A percentile compares a stretch with the other conserved stretches of the same genome.
These are phyloP conservation scores for Fusarium sacchari DNA, from an alignment of 2,329 filamentous ascomycete species.

Conservation along the genomic window DNA sequence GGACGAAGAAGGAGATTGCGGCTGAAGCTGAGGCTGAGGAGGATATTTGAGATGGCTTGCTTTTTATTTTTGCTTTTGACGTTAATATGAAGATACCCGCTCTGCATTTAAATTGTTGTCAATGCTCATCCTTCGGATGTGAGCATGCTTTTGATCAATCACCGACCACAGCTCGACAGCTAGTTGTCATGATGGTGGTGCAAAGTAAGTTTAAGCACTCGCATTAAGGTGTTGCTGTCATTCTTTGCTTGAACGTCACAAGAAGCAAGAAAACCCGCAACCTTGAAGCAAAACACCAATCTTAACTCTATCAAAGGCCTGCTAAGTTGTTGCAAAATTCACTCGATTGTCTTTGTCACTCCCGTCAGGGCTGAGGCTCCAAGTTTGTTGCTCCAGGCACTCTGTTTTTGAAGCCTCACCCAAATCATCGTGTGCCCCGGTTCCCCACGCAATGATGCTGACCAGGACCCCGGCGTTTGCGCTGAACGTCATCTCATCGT, in stretches of 20 bases:
- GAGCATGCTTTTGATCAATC: neutral
- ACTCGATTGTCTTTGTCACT: neutral
- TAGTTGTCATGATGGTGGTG: neutral
- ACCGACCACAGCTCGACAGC: neutral
- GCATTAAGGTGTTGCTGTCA: neutral
- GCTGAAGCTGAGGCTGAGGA: slow-evolving; percentile 17
- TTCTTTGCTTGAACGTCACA: neutral
- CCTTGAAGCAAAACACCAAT: neutral
- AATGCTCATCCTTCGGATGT: neutral
- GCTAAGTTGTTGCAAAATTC: neutral
- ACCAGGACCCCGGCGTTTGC: slow-evolving; percentile 41
- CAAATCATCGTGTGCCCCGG: slow-evolving; percentile 20
- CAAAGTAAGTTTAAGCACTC: neutral
- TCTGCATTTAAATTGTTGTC: neutral
- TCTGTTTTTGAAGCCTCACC: neutral
- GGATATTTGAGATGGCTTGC: neutral
- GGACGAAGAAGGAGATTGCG: slow-evolving; percentile 40
- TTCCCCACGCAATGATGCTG: slow-evolving; percentile 42
- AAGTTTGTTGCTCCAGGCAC: neutral
- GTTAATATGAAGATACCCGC: slow-evolving; percentile 33
- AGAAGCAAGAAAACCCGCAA: neutral
- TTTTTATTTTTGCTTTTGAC: neutral
- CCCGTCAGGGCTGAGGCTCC: neutral
- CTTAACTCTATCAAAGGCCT: rapidly evolving
- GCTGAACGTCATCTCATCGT: slow-evolving; percentile 49